Evolutionary conservation across 345 rosid genomes (phyloP).

Genomic region (Corchorus olitorius): DNA sequence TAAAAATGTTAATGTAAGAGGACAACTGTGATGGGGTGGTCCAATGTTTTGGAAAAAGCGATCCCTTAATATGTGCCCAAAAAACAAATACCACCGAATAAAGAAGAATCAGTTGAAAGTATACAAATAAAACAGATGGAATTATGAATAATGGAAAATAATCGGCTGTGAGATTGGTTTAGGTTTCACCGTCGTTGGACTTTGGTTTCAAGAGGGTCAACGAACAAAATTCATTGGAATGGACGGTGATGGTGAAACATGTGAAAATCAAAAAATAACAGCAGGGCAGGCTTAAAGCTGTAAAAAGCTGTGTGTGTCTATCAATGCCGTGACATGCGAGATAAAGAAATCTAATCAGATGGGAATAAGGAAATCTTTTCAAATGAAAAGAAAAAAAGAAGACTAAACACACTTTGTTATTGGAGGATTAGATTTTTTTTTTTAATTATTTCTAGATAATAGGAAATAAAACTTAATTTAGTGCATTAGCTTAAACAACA

Average conservation of each 20-base stretch:
- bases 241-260: neutral
- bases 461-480: neutral
- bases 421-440: neutral
- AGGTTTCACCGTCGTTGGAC: neutral
- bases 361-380: neutral
- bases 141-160: too few relatives aligned
- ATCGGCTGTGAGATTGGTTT: neutral
- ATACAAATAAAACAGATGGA: too few relatives aligned
- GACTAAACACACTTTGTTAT: neutral
- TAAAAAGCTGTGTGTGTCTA: neutral
- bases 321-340: slow-evolving; percentile 1
- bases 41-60: neutral
- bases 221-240: neutral
- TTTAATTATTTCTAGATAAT: neutral
- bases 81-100: too few relatives aligned
- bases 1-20: neutral
- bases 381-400: neutral
- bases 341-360: neutral
- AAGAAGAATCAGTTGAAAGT: too few relatives aligned
- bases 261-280: neutral
- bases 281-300: slow-evolving; percentile 1
- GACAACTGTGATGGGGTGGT: neutral
- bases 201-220: neutral
- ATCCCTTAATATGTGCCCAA: too few relatives aligned
- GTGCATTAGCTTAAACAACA: neutral